phyloP scores from a whole-genome alignment of 1,139 yeast genomes.

The Entelexis paramagnoliae region DNA sequence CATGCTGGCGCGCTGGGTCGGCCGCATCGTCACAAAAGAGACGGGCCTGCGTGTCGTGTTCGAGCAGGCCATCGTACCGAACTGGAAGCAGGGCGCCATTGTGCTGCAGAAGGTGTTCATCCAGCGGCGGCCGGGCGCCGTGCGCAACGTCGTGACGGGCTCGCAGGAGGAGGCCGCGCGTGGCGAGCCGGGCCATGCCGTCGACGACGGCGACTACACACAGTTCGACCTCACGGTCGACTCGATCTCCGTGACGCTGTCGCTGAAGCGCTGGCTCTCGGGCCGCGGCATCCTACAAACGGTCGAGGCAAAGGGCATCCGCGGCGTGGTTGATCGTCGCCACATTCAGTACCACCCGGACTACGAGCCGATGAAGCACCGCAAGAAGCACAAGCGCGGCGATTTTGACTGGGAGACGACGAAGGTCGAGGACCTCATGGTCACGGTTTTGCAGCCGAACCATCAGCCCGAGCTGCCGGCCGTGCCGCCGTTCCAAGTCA shows the following conservation, averaged over 20 bases:
- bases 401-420: slow-evolving; percentile 86
- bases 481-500: slow-evolving; percentile 60
- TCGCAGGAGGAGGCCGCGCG: slow-evolving; percentile 60
- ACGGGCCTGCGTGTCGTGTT: slow-evolving; percentile 81
- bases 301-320: slow-evolving; percentile 67
- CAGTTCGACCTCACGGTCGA: slow-evolving; percentile 89
- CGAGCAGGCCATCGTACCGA: slow-evolving; percentile 90
- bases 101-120: slow-evolving; percentile 78
- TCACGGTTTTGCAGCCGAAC: slow-evolving; percentile 71
- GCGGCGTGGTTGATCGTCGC: slow-evolving; percentile 87
- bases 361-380: slow-evolving; percentile 74
- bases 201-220: slow-evolving; percentile 87
- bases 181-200: slow-evolving; percentile 27
- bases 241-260: slow-evolving; percentile 67
- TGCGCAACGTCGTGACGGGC: slow-evolving; percentile 44
- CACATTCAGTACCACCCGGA: slow-evolving; percentile 74
- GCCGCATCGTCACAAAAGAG: slow-evolving; percentile 73
- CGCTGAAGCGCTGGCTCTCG: slow-evolving; percentile 77
- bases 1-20: slow-evolving; percentile 67
- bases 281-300: slow-evolving; percentile 83
- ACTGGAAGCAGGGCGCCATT: slow-evolving; percentile 83
- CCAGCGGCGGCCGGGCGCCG: slow-evolving; percentile 60
- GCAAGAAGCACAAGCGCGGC: slow-evolving; percentile 65
- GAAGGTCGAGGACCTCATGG: slow-evolving; percentile 68
- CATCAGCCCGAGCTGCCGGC: slow-evolving; percentile 29